phyloP scores from a whole-genome alignment of 768 basidiomycete genomes.

The Hydnomerulius pinastri region DNA sequence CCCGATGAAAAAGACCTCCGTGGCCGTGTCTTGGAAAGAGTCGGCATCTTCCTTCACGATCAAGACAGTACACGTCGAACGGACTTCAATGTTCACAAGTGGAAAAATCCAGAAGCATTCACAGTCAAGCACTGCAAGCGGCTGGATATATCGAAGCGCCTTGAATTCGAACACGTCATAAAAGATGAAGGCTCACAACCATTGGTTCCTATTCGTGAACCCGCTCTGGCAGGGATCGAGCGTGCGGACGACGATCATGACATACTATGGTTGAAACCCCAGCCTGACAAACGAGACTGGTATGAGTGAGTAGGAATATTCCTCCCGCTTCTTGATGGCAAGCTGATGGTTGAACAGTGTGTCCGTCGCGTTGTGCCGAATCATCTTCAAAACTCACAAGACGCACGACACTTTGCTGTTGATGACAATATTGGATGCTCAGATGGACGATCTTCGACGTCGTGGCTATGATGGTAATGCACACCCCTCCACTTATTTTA shows the following conservation, averaged over 20 bases:
- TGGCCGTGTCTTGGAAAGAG: slow-evolving; percentile 65
- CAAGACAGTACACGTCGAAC: slow-evolving; percentile 59
- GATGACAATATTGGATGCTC: slow-evolving; percentile 88
- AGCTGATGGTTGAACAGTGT: slow-evolving; percentile 49
- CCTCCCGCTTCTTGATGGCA: background rate
- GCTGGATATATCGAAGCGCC: slow-evolving; percentile 55
- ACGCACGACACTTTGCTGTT: slow-evolving; percentile 84
- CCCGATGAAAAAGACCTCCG: slow-evolving; percentile 48
- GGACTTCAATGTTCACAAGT: slow-evolving; percentile 58
- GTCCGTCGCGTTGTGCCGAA: slow-evolving; percentile 73
- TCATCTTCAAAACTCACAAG: slow-evolving; percentile 72
- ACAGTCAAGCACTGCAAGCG: slow-evolving; percentile 64
- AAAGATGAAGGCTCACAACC: background rate
- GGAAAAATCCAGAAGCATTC: slow-evolving; percentile 59
- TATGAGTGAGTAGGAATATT: slow-evolving; percentile 88
- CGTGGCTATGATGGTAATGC: slow-evolving; percentile 75
- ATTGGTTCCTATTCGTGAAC: slow-evolving; percentile 45
- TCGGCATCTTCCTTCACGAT: slow-evolving; percentile 87
- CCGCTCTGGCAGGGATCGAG: slow-evolving; percentile 66
- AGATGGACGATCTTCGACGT: slow-evolving; percentile 73
- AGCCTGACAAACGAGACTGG: slow-evolving; percentile 53
- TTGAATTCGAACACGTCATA: slow-evolving; percentile 45
- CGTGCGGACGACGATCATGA: slow-evolving; percentile 47
- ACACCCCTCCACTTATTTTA: background rate
- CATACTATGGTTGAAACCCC: slow-evolving; percentile 68